phyloP scores from a whole-genome alignment of 2,329 filamentous ascomycete species.

The Neoascochyta sp. region DNA sequence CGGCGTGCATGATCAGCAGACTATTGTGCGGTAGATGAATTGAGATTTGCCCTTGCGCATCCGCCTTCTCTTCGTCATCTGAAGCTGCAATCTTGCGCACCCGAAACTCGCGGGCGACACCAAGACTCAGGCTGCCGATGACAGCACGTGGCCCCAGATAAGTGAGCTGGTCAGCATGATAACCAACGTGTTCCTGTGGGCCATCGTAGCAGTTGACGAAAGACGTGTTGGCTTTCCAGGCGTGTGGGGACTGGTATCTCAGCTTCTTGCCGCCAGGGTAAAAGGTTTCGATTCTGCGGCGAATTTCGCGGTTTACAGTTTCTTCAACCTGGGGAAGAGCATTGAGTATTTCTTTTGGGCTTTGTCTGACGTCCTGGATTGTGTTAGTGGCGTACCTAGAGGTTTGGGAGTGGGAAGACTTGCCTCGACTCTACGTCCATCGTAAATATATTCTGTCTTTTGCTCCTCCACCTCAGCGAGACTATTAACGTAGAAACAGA shows the following conservation, averaged over 20 bases:
- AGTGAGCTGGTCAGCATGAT: slow-evolving; percentile 87
- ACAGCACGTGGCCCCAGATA: slow-evolving; percentile 85
- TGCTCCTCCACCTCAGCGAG: slow-evolving; percentile 66
- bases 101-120: slow-evolving; percentile 89
- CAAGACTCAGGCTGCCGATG: slow-evolving; percentile 86
- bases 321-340: slow-evolving; percentile 68
- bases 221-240: slow-evolving; percentile 82
- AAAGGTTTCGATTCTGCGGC: slow-evolving; percentile 61
- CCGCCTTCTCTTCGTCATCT: slow-evolving; percentile 46
- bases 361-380: slow-evolving; percentile 62
- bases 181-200: slow-evolving; percentile 77
- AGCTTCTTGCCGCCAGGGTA: slow-evolving; percentile 72
- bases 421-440: slow-evolving; percentile 68
- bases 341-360: slow-evolving; percentile 68
- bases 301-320: slow-evolving; percentile 75
- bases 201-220: slow-evolving; percentile 95
- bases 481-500: slow-evolving; percentile 76
- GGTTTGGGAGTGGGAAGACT: slow-evolving; percentile 7
- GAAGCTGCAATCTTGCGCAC: slow-evolving; percentile 69
- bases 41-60: slow-evolving; percentile 78
- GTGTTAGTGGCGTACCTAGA: slow-evolving; percentile 1
- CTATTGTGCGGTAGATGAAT: slow-evolving; percentile 95
- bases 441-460: slow-evolving; percentile 79
- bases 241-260: slow-evolving; percentile 66
- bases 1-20: slow-evolving; percentile 90